Percentiles rank a stretch among this genome's conserved stretches.
Conservation (phyloP, 2,329 filamentous ascomycete species). For the Trichophyton verrucosum region DNA sequence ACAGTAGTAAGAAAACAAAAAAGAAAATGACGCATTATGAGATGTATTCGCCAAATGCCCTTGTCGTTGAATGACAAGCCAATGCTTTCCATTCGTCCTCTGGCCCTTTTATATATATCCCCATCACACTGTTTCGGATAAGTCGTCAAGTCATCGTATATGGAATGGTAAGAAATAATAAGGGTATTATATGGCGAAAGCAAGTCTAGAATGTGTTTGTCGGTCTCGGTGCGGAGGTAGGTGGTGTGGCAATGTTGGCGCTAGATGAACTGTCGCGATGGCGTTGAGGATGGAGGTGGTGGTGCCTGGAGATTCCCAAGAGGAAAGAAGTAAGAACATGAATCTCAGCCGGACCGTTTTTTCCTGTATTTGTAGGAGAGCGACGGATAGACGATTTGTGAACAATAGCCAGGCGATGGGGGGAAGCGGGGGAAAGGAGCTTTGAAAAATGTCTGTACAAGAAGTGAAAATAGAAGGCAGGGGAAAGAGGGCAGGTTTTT, state of each 20-base stretch:
- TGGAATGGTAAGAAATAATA: neutral
- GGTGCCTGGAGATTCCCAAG: constrained; percentile 3
- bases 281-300: neutral
- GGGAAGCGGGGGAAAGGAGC: neutral
- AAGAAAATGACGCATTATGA: neutral
- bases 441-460: neutral
- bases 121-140: constrained; percentile 2
- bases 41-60: neutral
- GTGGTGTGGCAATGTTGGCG: neutral
- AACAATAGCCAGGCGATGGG: neutral
- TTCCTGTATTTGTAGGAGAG: neutral
- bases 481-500: neutral
- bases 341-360: constrained; percentile 2
- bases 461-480: neutral
- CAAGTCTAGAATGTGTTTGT: constrained; percentile 1
- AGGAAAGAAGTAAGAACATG: constrained; percentile 6
- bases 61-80: neutral
- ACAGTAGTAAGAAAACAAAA: neutral
- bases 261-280: neutral
- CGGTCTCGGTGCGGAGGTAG: constrained; percentile 1
- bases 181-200: constrained; percentile 1
- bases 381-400: neutral
- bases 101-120: neutral
- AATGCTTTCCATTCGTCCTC: neutral
- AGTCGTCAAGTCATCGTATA: constrained; percentile 2